A percentile compares a stretch with the other conserved stretches of the same genome.
Evolutionary conservation across 176 grass and related monocot species (phyloP).

Genomic region (Oryza australiensis): DNA sequence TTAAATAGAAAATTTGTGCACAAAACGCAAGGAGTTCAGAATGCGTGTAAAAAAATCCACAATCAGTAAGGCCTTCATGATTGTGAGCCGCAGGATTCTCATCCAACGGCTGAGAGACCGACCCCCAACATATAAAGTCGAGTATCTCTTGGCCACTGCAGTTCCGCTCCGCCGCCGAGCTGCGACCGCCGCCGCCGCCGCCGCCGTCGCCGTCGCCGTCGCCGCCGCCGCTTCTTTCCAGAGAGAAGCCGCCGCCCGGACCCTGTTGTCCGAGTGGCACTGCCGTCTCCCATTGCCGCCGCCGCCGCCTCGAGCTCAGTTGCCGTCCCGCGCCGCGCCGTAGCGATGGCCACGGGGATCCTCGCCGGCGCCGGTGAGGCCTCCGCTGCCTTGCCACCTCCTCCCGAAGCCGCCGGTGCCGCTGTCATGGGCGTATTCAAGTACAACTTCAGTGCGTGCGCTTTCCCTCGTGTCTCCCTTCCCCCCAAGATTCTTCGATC

Average conservation of each 20-base stretch:
- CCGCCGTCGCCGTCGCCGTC: no score
- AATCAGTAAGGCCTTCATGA: no score
- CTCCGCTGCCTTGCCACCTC: neutral
- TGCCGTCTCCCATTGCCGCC: neutral
- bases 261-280: no score
- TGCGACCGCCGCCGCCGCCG: no score
- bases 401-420: slow-evolving; percentile 15
- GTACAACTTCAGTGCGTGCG: slow-evolving; percentile 73
- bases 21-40: no score
- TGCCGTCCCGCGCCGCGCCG: neutral
- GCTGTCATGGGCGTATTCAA: slow-evolving; percentile 75
- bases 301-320: no score
- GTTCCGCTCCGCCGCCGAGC: no score
- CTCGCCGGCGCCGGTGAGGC: slow-evolving; percentile 19
- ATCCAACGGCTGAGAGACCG: neutral
- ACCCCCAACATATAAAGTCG: no score
- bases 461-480: neutral
- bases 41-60: no score
- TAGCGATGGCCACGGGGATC: neutral
- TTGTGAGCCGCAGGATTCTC: neutral
- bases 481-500: neutral
- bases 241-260: no score
- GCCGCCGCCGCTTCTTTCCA: neutral
- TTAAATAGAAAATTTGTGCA: no score
- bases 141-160: no score